A percentile compares a stretch with the other conserved stretches of the same genome.
Conservation (phyloP, 139 green algal species). For the Chlamydomonas asymmetrica region DNA sequence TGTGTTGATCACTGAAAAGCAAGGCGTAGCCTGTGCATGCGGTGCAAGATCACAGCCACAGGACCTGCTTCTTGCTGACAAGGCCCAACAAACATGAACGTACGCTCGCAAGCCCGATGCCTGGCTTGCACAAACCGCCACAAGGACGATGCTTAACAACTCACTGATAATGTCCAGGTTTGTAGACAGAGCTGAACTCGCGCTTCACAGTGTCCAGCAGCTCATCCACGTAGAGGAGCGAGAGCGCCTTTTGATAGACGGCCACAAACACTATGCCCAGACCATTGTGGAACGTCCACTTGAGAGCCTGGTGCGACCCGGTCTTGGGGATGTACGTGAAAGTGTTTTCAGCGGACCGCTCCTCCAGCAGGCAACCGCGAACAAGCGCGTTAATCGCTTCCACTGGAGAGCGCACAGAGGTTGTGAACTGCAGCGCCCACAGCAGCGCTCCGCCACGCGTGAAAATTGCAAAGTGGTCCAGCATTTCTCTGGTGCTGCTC, state of each 20-base stretch:
- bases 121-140: too few species aligned
- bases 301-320: slow-evolving; percentile 80
- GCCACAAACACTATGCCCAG: slow-evolving; percentile 96
- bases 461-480: slow-evolving; percentile 90
- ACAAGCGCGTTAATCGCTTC: slow-evolving; percentile 86
- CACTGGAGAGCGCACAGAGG: slow-evolving; percentile 38
- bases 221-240: slow-evolving; percentile 89
- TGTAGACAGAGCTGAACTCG: slow-evolving; percentile 59
- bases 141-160: too few species aligned
- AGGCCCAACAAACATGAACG: too few species aligned
- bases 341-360: slow-evolving; percentile 75
- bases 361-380: slow-evolving; percentile 86
- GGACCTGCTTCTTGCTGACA: too few species aligned
- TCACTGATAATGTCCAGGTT: slow-evolving; percentile 16
- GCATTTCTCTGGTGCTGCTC: slow-evolving; percentile 58
- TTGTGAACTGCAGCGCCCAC: slow-evolving; percentile 71
- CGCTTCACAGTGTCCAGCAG: slow-evolving; percentile 71
- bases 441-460: slow-evolving; percentile 82
- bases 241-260: slow-evolving; percentile 90
- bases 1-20: too few species aligned
- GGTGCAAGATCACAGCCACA: too few species aligned
- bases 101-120: too few species aligned
- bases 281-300: slow-evolving; percentile 96
- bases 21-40: too few species aligned
- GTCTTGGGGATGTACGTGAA: slow-evolving; percentile 81